Percentiles rank a stretch among this genome's conserved stretches.
Conservation (phyloP, 169 alveolate genomes). For the Cryptosporidium sp. region DNA sequence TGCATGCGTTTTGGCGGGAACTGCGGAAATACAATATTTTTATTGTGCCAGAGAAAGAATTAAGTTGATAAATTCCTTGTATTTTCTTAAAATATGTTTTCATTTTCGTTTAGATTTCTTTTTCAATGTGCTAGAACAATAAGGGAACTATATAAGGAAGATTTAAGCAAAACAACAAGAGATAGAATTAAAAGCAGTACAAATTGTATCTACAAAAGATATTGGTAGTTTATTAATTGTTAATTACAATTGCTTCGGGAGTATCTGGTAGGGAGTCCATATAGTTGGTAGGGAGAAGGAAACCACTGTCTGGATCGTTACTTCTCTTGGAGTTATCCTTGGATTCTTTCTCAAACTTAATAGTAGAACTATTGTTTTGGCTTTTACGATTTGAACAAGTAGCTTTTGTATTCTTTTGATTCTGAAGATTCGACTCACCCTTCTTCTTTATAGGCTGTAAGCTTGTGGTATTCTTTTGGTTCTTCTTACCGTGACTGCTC, state of each 20-base stretch:
- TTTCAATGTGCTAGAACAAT: too few species aligned
- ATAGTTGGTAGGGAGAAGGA: not conserved
- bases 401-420: not conserved
- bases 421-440: not conserved
- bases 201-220: not conserved
- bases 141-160: too few species aligned
- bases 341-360: not conserved
- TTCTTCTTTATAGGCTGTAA: not conserved
- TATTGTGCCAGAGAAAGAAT: too few species aligned
- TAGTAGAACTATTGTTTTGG: not conserved
- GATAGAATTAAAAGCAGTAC: not conserved
- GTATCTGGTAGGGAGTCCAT: slow-evolving; percentile 47
- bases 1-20: slow-evolving; percentile 25
- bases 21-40: not conserved
- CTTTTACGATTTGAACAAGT: not conserved
- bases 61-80: too few species aligned
- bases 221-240: not conserved
- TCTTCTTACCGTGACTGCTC: not conserved
- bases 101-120: too few species aligned
- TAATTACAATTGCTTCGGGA: slow-evolving; percentile 27
- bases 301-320: not conserved
- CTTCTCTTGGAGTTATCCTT: not conserved
- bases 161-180: not conserved
- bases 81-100: not conserved
- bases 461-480: not conserved